These are phyloP conservation scores for Adansonia rubrostipa DNA, from an alignment of 441 rosid genomes.

Conservation along the genomic window DNA sequence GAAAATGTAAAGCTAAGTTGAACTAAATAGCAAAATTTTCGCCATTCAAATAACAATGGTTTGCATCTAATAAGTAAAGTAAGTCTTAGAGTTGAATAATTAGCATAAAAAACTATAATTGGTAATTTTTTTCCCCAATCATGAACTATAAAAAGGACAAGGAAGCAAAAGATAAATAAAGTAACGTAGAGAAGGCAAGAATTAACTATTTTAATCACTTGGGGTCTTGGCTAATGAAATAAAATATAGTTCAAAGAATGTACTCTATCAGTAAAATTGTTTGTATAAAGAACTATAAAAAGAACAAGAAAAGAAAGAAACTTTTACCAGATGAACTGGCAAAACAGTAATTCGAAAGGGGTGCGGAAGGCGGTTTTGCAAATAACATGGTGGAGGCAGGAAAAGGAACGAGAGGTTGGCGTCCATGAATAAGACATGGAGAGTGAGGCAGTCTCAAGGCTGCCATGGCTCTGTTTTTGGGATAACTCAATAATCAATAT, in stretches of 20 bases:
- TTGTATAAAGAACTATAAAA: background rate
- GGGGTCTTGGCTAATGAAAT: slow-evolving; percentile 3
- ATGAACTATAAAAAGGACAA: background rate
- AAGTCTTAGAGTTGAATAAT: background rate
- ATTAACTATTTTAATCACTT: slow-evolving; percentile 5
- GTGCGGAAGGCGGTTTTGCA: slow-evolving; percentile 31
- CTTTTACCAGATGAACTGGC: slow-evolving; percentile 38
- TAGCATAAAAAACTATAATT: background rate
- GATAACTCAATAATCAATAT: background rate
- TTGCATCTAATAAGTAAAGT: background rate
- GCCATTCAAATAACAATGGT: slow-evolving; percentile 8
- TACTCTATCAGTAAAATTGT: background rate
- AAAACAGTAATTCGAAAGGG: slow-evolving; percentile 25
- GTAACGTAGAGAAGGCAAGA: background rate
- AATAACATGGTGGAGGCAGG: slow-evolving; percentile 33
- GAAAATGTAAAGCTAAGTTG: background rate
- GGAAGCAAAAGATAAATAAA: background rate
- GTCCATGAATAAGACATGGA: slow-evolving; percentile 39
- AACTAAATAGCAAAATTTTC: slow-evolving; percentile 12
- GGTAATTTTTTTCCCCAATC: background rate
- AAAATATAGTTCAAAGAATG: slow-evolving; percentile 5
- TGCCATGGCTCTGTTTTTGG: slow-evolving; percentile 40
- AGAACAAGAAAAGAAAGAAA: background rate
- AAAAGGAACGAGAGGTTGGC: slow-evolving; percentile 38
- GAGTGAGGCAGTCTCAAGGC: slow-evolving; percentile 48